Base-by-base conservation (phyloP, 75 land plant species). In the Pinus tabuliformis region DNA sequence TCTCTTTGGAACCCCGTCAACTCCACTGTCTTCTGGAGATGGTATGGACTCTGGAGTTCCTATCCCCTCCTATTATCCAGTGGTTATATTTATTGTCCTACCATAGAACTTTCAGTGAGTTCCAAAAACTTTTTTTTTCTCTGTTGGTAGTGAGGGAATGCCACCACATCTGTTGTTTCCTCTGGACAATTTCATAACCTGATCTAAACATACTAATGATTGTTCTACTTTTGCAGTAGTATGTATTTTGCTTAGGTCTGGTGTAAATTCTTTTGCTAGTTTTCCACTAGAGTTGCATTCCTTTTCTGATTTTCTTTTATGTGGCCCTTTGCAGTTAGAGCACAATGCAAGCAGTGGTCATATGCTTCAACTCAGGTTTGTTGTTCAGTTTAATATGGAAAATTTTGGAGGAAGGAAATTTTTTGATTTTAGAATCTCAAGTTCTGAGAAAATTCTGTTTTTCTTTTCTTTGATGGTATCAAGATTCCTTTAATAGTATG, bases 311-410 rank as follows among this genome's bases (percentile, higher is more conserved):
- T 66, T 36, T 5, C 60, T 45, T 5, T 49, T 61, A 3, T 79
- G 9, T 65, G 61, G 65, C 57, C 6, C 42, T 77, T 75, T 39
- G 16, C 71, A 94, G 93, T 79, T 83, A 59, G 89, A 86, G 59
- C 72, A 77, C 37, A 81, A n/a, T 73, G 73, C 83, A 24, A 84
- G 75, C 62, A 89, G 89, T 77, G 80, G 80, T 75, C 88, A 96
- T 66, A 86, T 96, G 57, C 77, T 89, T 59, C 95, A 95, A 66
- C 89, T 95, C 72, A 93, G 95, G 95, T 94, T 73, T 63, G 75
- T 37, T 37, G 13, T 61, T 62, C 22, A 68, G 20, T 68, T 68
- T 21, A 18, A 21, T 18, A 42, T 68, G 36, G 20, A 64, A 13
- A 45, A 5, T 17, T n/a, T 16, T 33, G 20, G 21, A 37, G 52